Base-by-base conservation (phyloP, 768 basidiomycete genomes). In the Mycena vitilis region DNA sequence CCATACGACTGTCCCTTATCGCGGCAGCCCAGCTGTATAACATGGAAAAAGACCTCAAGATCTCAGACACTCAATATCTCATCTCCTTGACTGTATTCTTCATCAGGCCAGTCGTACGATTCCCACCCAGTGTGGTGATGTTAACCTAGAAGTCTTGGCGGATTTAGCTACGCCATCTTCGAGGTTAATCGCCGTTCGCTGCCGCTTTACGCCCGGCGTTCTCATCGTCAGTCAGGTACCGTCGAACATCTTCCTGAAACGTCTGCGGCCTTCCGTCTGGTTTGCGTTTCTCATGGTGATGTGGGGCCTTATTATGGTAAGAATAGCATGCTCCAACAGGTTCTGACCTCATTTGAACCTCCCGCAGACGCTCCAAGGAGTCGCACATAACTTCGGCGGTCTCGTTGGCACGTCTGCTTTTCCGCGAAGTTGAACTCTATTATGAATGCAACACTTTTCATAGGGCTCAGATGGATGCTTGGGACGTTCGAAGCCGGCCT, bases 81-180 rank as follows among this genome's bases (percentile, higher is more conserved):
- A 82, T 90, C 60, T 89, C 89, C 5, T 80, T 92, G 57, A 91
- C 90, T 5, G 84, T 92, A 5, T 94, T 94, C 82, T 94, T 93
- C 80, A 72, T 72, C n/a, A 54, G 55, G 71, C 40, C n/a, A 55
- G 67, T 68, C 51, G 49, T 22, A 40, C 62, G 22, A n/a, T 61
- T 56, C 36, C 23, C 23, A 47, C 15, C 18, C 34, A 11, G 12
- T 40, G 23, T 5, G 18, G 52, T 30, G 25, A 44, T 49, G 57
- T 52, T 62, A 49, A 65, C 65, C 49, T 11, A 40, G 36, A 18
- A 25, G 40, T 25, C 30, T 55, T 23, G 23, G 10, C 64, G n/a
- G 3, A 36, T 16, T 52, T 49, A 71, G 70, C 63, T 94, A 90
- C 75, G 82, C 91, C 25, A 67, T 89, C 48, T 88, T 93, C 18